phyloP scores from a whole-genome alignment of 495 filamentous ascomycete genomes.

The Tuber aestivum region DNA sequence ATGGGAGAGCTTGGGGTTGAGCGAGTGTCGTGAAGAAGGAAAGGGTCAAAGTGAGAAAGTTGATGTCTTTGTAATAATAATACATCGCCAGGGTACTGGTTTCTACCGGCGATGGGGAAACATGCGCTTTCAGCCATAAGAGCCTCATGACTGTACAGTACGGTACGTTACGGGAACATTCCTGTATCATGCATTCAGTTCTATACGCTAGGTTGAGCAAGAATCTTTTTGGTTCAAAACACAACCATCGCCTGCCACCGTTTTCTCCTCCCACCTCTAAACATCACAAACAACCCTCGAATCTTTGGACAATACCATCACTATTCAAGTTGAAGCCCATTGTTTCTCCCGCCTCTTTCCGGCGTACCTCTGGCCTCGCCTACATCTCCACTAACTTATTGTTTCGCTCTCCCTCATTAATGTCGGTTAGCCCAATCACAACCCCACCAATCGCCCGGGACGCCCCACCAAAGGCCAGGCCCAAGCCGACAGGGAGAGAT shows the following conservation, averaged over 20 bases:
- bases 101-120: neutral
- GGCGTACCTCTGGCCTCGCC: neutral
- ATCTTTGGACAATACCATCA: conserved; percentile 21
- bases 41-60: neutral
- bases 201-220: no score
- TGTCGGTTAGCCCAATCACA: conserved; percentile 1
- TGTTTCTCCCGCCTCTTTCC: conserved; percentile 27
- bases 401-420: conserved; percentile 1
- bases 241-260: neutral
- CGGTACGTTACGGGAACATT: no score
- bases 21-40: neutral
- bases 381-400: neutral
- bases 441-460: neutral
- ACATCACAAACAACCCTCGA: conserved; percentile 19
- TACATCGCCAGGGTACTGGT: neutral
- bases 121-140: neutral
- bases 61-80: neutral
- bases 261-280: conserved; percentile 10
- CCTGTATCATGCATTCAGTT: neutral
- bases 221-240: neutral
- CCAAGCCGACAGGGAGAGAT: conserved; percentile 71
- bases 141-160: no score
- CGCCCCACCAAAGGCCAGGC: conserved; percentile 33
- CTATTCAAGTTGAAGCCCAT: conserved; percentile 14
- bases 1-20: neutral